Evolutionary conservation across 2,329 filamentous ascomycete species (phyloP).

Genomic region (Gaeumannomyces sp.): DNA sequence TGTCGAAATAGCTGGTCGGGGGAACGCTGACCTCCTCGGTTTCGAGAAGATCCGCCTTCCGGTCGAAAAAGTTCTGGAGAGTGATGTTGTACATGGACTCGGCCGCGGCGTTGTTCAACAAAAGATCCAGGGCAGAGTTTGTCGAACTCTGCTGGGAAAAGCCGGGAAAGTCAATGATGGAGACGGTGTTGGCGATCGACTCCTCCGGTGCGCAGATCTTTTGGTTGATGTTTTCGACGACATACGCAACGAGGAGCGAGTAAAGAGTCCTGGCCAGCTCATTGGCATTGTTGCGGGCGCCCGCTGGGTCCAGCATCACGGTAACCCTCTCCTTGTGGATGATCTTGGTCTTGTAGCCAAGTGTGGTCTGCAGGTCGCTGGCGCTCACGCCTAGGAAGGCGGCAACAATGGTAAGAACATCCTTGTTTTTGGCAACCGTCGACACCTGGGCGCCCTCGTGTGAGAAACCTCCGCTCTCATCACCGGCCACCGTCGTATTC

Average conservation of each 20-base stretch:
- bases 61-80: slow-evolving; percentile 92
- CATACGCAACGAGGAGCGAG: slow-evolving; percentile 85
- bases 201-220: slow-evolving; percentile 83
- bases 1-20: slow-evolving; percentile 95
- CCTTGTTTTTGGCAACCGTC: slow-evolving; percentile 89
- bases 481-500: slow-evolving; percentile 69
- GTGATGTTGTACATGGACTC: slow-evolving; percentile 92
- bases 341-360: slow-evolving; percentile 96
- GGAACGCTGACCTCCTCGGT: slow-evolving; percentile 87
- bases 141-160: slow-evolving; percentile 83
- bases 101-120: slow-evolving; percentile 89
- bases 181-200: slow-evolving; percentile 84
- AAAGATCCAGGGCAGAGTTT: slow-evolving; percentile 79
- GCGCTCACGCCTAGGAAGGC: slow-evolving; percentile 88
- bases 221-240: slow-evolving; percentile 90
- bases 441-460: slow-evolving; percentile 85
- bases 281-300: slow-evolving; percentile 85
- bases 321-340: slow-evolving; percentile 96
- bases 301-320: slow-evolving; percentile 90
- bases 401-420: slow-evolving; percentile 76
- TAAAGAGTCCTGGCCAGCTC: slow-evolving; percentile 91
- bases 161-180: slow-evolving; percentile 92
- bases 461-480: slow-evolving; percentile 94
- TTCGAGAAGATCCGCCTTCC: slow-evolving; percentile 87
- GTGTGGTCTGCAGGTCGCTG: slow-evolving; percentile 74